Evolutionary conservation across 306 rosid species (phyloP).

Genomic region (Datisca glomerata): DNA sequence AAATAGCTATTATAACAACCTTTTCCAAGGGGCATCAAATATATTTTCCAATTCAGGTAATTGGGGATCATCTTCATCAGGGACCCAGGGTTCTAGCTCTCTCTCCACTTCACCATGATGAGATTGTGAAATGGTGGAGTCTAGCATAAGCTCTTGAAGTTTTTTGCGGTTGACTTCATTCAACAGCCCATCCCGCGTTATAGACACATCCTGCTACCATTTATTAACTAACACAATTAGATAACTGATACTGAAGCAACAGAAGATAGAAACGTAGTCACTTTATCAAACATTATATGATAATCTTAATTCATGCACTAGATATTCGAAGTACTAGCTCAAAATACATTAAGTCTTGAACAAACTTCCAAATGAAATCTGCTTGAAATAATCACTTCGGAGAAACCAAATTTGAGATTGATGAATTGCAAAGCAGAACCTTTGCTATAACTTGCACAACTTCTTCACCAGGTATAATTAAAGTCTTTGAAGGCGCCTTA

Average conservation of each 20-base stretch:
- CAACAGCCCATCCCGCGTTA: slow-evolving; percentile 40
- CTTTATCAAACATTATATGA: no score
- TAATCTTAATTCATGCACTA: no score
- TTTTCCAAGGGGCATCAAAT: slow-evolving; percentile 72
- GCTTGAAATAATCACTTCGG: slow-evolving; percentile 1
- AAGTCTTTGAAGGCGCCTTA: slow-evolving; percentile 60
- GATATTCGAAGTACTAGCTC: no score
- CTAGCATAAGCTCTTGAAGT: slow-evolving; percentile 66
- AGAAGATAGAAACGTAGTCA: no score
- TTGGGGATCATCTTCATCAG: slow-evolving; percentile 71
- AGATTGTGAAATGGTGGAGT: slow-evolving; percentile 74
- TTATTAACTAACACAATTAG: slow-evolving; percentile 13
- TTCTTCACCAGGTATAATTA: slow-evolving; percentile 62
- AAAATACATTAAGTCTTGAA: not conserved
- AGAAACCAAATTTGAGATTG: slow-evolving; percentile 2
- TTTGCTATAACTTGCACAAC: slow-evolving; percentile 88
- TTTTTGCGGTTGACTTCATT: slow-evolving; percentile 44
- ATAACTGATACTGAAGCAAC: slow-evolving; percentile 3
- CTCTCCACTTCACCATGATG: slow-evolving; percentile 55
- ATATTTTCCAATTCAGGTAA: slow-evolving; percentile 78
- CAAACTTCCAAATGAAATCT: not conserved
- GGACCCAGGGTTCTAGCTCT: slow-evolving; percentile 87
- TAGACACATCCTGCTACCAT: slow-evolving; percentile 56
- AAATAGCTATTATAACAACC: slow-evolving; percentile 42
- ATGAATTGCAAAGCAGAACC: slow-evolving; percentile 38